Percentiles rank a stretch among this genome's conserved stretches.
Conservation (phyloP, 2,329 filamentous ascomycete genomes). For the Microdochium paspali region DNA sequence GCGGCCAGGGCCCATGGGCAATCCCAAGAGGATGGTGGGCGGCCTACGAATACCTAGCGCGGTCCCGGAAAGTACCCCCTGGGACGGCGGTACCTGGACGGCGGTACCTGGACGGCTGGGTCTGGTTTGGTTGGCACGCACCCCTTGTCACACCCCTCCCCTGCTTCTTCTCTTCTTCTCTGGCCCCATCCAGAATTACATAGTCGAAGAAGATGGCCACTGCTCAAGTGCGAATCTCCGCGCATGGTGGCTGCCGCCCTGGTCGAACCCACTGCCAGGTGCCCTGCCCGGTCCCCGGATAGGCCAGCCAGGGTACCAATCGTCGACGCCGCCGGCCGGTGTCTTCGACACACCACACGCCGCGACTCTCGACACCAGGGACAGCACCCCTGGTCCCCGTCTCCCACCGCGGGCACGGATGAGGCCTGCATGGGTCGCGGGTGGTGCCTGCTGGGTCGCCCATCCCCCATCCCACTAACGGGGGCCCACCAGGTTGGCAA, state of each 20-base stretch:
- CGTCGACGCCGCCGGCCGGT: background rate
- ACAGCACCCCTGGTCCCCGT: background rate
- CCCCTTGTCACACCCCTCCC: background rate
- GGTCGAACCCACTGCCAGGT: background rate
- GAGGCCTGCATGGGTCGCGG: background rate
- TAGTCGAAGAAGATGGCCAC: background rate
- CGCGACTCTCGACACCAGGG: too few species aligned
- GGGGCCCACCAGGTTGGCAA: background rate
- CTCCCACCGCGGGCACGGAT: background rate
- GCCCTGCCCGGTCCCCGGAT: background rate
- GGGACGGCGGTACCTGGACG: background rate
- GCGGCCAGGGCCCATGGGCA: background rate
- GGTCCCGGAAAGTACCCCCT: background rate
- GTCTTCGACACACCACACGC: background rate
- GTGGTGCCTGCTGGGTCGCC: slow-evolving; percentile 1
- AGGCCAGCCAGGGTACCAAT: background rate
- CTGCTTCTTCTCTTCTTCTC: background rate
- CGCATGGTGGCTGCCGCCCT: background rate
- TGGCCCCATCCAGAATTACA: background rate
- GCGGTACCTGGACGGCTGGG: background rate
- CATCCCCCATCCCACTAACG: background rate
- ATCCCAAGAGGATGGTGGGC: background rate
- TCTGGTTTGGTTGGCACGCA: too few species aligned
- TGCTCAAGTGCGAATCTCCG: background rate
- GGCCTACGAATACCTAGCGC: background rate